Evolutionary conservation across 345 rosid species (phyloP).

Genomic region (Camelina hispida): DNA sequence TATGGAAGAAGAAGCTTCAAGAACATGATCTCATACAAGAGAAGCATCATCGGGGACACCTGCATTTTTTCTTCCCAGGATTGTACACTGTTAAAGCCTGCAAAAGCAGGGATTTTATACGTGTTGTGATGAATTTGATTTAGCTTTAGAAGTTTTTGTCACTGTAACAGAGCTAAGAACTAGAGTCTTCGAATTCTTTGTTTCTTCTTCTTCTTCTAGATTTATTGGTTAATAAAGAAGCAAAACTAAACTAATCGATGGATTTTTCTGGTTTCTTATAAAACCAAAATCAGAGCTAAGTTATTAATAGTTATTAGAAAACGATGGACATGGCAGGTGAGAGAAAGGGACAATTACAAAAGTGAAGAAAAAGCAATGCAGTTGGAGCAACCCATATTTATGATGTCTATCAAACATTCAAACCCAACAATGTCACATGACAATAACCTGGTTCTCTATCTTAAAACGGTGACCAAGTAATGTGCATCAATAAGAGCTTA

Average conservation of each 20-base stretch:
- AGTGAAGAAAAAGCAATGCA: background rate
- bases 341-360: slow-evolving; percentile 11
- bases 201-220: slow-evolving; percentile 12
- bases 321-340: slow-evolving; percentile 1
- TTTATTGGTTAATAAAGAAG: slow-evolving; percentile 23
- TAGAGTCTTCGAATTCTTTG: slow-evolving; percentile 20
- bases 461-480: too few relatives aligned
- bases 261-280: background rate
- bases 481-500: slow-evolving; percentile 17
- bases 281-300: background rate
- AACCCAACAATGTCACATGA: slow-evolving; percentile 9
- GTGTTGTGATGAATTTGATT: slow-evolving; percentile 26
- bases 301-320: background rate
- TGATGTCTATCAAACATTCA: slow-evolving; percentile 3
- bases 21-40: slow-evolving; percentile 35
- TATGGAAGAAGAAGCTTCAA: slow-evolving; percentile 55
- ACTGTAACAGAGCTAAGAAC: slow-evolving; percentile 39
- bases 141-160: slow-evolving; percentile 41
- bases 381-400: slow-evolving; percentile 9
- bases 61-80: slow-evolving; percentile 23
- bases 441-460: slow-evolving; percentile 16
- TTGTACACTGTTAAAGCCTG: slow-evolving; percentile 39
- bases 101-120: slow-evolving; percentile 37
- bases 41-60: too few relatives aligned
- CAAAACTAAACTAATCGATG: background rate